Percentiles rank a stretch among this genome's conserved stretches.
Evolutionary conservation across 768 basidiomycete genomes (phyloP).

Genomic region (Rhizopogon sp.): DNA sequence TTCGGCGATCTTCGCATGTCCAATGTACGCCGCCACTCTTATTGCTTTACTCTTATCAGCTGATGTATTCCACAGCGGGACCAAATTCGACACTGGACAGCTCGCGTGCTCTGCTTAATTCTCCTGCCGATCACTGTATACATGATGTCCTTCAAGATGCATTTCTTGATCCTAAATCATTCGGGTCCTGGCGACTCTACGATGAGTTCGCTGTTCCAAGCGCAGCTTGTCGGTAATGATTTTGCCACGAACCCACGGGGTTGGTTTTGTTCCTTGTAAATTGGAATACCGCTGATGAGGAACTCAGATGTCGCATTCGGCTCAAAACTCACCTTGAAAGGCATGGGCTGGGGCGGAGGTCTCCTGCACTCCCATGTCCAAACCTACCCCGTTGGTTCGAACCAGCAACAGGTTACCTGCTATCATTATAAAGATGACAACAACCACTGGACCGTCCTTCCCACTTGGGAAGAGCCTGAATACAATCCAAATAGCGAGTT

Average conservation of each 20-base stretch:
- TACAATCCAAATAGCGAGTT: slow-evolving; percentile 65
- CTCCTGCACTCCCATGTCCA: slow-evolving; percentile 97
- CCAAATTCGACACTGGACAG: slow-evolving; percentile 88
- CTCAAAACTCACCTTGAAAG: slow-evolving; percentile 89
- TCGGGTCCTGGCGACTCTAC: slow-evolving; percentile 96
- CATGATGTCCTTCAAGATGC: slow-evolving; percentile 91
- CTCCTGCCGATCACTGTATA: slow-evolving; percentile 89
- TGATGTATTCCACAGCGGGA: slow-evolving; percentile 51
- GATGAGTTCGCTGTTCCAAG: slow-evolving; percentile 98
- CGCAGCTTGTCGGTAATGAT: slow-evolving; percentile 91
- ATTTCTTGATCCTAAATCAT: slow-evolving; percentile 91
- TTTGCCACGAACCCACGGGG: slow-evolving; percentile 88
- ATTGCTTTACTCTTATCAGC: neutral
- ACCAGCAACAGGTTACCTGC: slow-evolving; percentile 96
- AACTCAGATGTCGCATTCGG: slow-evolving; percentile 78
- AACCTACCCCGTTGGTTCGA: slow-evolving; percentile 85
- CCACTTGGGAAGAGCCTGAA: slow-evolving; percentile 70
- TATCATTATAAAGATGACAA: slow-evolving; percentile 99
- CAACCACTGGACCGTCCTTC: slow-evolving; percentile 84
- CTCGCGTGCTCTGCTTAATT: slow-evolving; percentile 82
- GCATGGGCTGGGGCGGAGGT: slow-evolving; percentile 97
- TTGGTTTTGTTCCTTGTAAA: slow-evolving; percentile 24
- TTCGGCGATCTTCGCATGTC: slow-evolving; percentile 95
- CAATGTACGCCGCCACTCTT: slow-evolving; percentile 46
- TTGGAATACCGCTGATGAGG: neutral